Conservation (phyloP, 345 rosid genomes). For the Dimocarpus longan region DNA sequence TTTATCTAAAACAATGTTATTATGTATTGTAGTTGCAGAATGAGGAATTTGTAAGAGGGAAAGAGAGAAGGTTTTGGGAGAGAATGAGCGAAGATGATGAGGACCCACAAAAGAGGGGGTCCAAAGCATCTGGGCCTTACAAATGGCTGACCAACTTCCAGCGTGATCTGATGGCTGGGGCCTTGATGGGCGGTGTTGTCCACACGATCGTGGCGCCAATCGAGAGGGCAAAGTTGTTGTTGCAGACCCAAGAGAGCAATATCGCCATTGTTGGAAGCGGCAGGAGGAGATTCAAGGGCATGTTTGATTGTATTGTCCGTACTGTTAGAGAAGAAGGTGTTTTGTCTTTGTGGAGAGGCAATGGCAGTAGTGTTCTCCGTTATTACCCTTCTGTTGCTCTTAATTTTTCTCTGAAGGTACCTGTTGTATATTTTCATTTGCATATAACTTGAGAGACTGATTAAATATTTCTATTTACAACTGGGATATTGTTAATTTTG, state of each 20-base stretch:
- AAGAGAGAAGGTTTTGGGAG: not conserved
- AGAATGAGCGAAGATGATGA: conserved; percentile 47
- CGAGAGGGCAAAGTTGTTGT: conserved; percentile 84
- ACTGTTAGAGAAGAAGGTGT: conserved; percentile 85
- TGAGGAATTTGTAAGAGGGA: not conserved
- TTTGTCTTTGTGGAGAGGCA: conserved; percentile 95
- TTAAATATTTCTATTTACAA: conserved; percentile 26
- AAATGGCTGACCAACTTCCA: conserved; percentile 61
- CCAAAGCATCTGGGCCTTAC: conserved; percentile 21
- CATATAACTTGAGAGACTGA: conserved; percentile 26
- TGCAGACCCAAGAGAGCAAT: conserved; percentile 97
- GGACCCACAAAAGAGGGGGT: conserved; percentile 37
- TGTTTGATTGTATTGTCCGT: conserved; percentile 85
- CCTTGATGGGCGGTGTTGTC: conserved; percentile 88
- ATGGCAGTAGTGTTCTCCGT: conserved; percentile 88
- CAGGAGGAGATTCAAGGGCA: conserved; percentile 72
- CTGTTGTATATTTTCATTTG: conserved; percentile 16
- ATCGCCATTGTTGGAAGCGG: conserved; percentile 74
- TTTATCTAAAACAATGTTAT: not conserved
- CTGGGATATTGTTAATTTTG: not conserved
- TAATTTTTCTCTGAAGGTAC: conserved; percentile 90
- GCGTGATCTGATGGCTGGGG: conserved; percentile 89
- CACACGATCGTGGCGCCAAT: conserved; percentile 98
- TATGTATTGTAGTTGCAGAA: not conserved
- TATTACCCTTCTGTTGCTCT: conserved; percentile 97